Conservation (phyloP, 106 monocot genomes). For the Hemerocallis citrina region DNA sequence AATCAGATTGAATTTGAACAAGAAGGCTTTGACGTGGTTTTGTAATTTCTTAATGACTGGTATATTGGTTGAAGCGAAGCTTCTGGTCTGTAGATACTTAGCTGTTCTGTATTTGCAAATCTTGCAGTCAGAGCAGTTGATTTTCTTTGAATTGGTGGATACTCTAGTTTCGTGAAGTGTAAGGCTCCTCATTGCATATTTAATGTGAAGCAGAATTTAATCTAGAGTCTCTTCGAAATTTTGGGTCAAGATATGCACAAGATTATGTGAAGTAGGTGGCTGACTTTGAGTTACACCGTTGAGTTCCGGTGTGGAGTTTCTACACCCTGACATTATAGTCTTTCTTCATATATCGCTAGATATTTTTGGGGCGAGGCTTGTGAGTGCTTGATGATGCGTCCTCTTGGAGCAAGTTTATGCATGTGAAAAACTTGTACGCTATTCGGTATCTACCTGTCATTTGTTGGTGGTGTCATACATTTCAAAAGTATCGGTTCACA, state of each 20-base stretch:
- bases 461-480: no score
- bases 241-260: not conserved
- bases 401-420: no score
- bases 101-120: not conserved
- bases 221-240: not conserved
- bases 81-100: not conserved
- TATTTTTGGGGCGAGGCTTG: not conserved
- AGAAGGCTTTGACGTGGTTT: not conserved
- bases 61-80: not conserved
- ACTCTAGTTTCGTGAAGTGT: not conserved
- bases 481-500: no score
- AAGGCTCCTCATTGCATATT: not conserved
- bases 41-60: not conserved
- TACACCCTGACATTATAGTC: not conserved
- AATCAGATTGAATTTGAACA: not conserved
- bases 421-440: no score
- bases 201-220: not conserved
- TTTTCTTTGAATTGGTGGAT: not conserved
- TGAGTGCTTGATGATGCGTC: no score
- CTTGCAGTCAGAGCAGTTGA: not conserved
- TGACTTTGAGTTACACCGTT: not conserved
- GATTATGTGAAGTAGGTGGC: no score
- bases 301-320: not conserved
- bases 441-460: no score
- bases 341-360: not conserved